Evolutionary conservation across 1,139 yeast genomes (phyloP).

Genomic region (Taphrina sp.): DNA sequence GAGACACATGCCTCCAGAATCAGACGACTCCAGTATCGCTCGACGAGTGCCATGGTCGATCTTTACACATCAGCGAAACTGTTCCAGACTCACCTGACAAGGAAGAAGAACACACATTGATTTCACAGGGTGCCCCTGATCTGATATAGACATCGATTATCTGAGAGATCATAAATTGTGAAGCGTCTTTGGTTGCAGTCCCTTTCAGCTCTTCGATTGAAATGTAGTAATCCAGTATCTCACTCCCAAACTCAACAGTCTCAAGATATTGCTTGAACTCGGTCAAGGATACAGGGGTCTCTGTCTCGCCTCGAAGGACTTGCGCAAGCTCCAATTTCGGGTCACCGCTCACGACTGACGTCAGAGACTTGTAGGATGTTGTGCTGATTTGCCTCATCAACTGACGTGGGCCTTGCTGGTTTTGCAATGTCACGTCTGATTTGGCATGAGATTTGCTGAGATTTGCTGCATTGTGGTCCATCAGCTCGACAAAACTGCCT

Average conservation of each 20-base stretch:
- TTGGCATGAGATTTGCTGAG: too few relatives aligned
- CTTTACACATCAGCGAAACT: conserved; percentile 1
- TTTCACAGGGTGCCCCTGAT: not conserved
- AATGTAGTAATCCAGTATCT: conserved; percentile 9
- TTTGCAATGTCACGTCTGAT: too few relatives aligned
- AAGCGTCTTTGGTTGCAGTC: not conserved
- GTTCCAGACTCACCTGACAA: too few relatives aligned
- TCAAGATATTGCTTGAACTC: conserved; percentile 8
- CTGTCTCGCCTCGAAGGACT: not conserved
- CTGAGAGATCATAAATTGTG: not conserved
- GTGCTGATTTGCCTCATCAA: too few relatives aligned
- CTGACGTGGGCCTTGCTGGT: too few relatives aligned
- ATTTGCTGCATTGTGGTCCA: too few relatives aligned
- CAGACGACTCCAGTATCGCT: not conserved
- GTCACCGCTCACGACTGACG: not conserved
- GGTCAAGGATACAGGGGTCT: conserved; percentile 2
- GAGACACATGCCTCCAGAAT: not conserved
- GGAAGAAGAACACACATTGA: not conserved
- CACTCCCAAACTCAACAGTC: conserved; percentile 8
- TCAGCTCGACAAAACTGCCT: too few relatives aligned
- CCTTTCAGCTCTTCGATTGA: not conserved
- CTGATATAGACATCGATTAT: not conserved
- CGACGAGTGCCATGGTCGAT: not conserved
- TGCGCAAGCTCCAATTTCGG: not conserved
- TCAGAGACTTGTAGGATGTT: too few relatives aligned